Base-by-base conservation (phyloP, 2,329 filamentous ascomycete genomes). In the Chaetomiaceae sp. region DNA sequence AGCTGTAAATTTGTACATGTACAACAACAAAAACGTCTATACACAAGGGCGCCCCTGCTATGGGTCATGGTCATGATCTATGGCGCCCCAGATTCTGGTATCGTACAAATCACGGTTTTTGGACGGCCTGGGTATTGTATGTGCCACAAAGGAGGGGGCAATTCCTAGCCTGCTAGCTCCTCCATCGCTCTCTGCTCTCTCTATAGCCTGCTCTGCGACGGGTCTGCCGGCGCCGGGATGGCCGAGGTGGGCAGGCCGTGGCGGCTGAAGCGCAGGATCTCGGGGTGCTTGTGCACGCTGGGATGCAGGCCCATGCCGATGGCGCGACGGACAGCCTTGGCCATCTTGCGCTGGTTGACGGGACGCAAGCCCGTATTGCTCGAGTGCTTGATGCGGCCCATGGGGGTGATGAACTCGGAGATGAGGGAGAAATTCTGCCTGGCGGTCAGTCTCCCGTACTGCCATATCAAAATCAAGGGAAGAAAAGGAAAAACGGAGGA, bases 251-350 rank as follows among this genome's bases (percentile, higher is more conserved):
- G 38, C 42, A 45, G 9, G 18, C 29, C 43, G n/a, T 46, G 20
- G 10, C 34, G 37, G 33, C 33, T 14, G 20, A 46, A 25, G n/a
- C 48, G 53, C 60, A 96, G 69, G 53, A 95, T 76, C 69, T 95
- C 88, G 3, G 94, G 94, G 73, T 99, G 94, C 60, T 78, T 76
- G 74, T 99, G 89, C 51, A 95, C 86, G 68, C 86, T 95, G 21
- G 94, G 94, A 79, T 97, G 90, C 56, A 97, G 75, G 14, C 94
- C 94, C 66, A 96, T 79, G 1, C 91, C 94, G 64, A 97, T 86
- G 18, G 89, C 86, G 62, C 94, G 81, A 60, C 94, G 79, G 64
- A 99, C 87, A 48, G 95, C 92, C 76, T 95, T 96, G 57, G 92
- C 88, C 67, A 99, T 84, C 73, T 87, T 90, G 61, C 94, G 81